phyloP scores from a whole-genome alignment of 1,139 yeast genomes.

The Saccharomyces hybrid region DNA sequence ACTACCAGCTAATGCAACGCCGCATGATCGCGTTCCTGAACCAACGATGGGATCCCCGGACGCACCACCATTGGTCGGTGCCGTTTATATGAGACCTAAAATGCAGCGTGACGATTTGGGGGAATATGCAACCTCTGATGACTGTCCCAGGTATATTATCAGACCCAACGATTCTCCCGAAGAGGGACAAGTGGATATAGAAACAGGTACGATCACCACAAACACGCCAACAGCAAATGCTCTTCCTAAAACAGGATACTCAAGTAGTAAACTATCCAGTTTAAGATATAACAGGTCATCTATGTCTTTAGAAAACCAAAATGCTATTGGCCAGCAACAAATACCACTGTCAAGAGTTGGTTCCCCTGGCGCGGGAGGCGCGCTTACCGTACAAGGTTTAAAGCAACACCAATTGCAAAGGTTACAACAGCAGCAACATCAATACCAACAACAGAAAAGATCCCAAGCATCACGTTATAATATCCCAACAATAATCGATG shows the following conservation, averaged over 20 bases:
- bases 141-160: constrained; percentile 55
- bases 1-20: constrained; percentile 64
- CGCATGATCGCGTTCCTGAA: constrained; percentile 70
- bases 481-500: constrained; percentile 18
- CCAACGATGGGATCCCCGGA: constrained; percentile 69
- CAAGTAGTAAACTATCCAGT: constrained; percentile 12
- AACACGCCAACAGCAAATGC: constrained; percentile 17
- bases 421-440: constrained; percentile 19
- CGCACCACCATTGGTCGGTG: constrained; percentile 92
- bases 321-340: background rate
- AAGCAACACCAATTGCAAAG: constrained; percentile 1
- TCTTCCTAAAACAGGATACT: constrained; percentile 16
- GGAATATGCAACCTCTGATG: constrained; percentile 54
- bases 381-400: constrained; percentile 10
- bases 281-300: constrained; percentile 2
- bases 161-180: constrained; percentile 36
- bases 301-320: background rate
- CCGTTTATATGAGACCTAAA: constrained; percentile 71
- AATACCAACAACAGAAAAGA: constrained; percentile 11
- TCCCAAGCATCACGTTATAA: constrained; percentile 18
- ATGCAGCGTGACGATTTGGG: constrained; percentile 74
- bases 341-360: background rate
- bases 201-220: constrained; percentile 27
- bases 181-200: constrained; percentile 30
- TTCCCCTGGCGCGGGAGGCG: constrained; percentile 1